phyloP scores from a whole-genome alignment of 1,139 yeast species.

The Debaryomyces robertsiae region DNA sequence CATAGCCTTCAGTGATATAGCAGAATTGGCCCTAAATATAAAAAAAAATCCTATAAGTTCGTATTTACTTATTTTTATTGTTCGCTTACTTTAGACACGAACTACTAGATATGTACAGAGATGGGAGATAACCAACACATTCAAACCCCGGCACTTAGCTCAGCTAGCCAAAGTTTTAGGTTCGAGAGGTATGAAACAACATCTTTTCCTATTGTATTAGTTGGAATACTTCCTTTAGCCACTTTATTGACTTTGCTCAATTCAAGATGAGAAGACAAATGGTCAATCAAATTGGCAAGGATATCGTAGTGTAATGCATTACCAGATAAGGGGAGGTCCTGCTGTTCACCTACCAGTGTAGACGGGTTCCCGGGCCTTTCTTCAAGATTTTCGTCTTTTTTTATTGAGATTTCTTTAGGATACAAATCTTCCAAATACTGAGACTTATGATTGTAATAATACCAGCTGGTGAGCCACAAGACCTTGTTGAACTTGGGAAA shows the following conservation, averaged over 20 bases:
- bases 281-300: slow-evolving; percentile 19
- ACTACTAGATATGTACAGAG: too few relatives aligned
- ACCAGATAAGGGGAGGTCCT: too few relatives aligned
- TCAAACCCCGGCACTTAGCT: neutral
- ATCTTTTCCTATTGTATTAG: slow-evolving; percentile 27
- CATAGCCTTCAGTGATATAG: too few relatives aligned
- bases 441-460: slow-evolving; percentile 32
- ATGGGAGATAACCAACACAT: too few relatives aligned
- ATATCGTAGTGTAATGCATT: slow-evolving; percentile 1
- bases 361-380: too few relatives aligned
- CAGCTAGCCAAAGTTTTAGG: slow-evolving; percentile 23
- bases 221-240: slow-evolving; percentile 35
- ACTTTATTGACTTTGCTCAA: slow-evolving; percentile 29
- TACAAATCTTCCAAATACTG: slow-evolving; percentile 26
- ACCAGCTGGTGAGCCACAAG: slow-evolving; percentile 64
- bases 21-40: too few relatives aligned
- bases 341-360: too few relatives aligned
- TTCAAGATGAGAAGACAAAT: slow-evolving; percentile 28
- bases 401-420: too few relatives aligned
- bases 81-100: too few relatives aligned
- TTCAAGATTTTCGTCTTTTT: too few relatives aligned
- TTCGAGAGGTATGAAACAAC: slow-evolving; percentile 21
- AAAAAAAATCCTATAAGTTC: too few relatives aligned
- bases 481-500: slow-evolving; percentile 78
- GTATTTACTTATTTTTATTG: too few relatives aligned